These are phyloP conservation scores for Colletotrichum musicola DNA, from an alignment of 2,329 filamentous ascomycete genomes.

Conservation along the genomic window DNA sequence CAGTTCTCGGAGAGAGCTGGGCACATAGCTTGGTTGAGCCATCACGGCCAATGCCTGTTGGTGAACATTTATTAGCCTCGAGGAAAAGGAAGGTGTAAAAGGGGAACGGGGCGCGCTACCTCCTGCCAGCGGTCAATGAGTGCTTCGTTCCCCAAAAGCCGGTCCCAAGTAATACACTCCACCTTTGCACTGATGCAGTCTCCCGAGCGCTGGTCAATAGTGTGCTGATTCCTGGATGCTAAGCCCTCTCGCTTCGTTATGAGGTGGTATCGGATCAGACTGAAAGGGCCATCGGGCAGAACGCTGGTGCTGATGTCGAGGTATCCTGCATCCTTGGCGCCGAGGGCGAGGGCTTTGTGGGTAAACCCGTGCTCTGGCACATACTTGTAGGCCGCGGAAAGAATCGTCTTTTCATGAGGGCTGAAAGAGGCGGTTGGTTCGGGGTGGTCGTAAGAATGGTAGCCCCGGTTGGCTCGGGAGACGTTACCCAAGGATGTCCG, in stretches of 20 bases:
- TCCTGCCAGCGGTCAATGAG: slow-evolving; percentile 88
- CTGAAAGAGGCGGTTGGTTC: slow-evolving; percentile 72
- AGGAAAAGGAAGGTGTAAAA: neutral
- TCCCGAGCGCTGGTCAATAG: slow-evolving; percentile 52
- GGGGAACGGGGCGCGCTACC: slow-evolving; percentile 60
- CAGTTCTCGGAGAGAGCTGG: slow-evolving; percentile 82
- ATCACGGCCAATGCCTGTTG: slow-evolving; percentile 86
- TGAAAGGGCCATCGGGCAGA: slow-evolving; percentile 83
- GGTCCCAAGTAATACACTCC: slow-evolving; percentile 78
- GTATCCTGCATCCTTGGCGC: slow-evolving; percentile 87
- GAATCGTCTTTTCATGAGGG: slow-evolving; percentile 78
- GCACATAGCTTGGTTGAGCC: slow-evolving; percentile 84
- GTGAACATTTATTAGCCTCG: slow-evolving; percentile 1
- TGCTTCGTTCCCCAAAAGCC: slow-evolving; percentile 79
- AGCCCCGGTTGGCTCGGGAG: slow-evolving; percentile 53
- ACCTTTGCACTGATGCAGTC: slow-evolving; percentile 71
- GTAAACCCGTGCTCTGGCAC: slow-evolving; percentile 89
- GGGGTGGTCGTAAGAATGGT: slow-evolving; percentile 82
- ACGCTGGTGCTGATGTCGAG: slow-evolving; percentile 88
- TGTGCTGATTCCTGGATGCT: slow-evolving; percentile 51
- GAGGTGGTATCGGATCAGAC: slow-evolving; percentile 84
- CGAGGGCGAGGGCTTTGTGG: slow-evolving; percentile 76
- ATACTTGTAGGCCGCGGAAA: slow-evolving; percentile 83
- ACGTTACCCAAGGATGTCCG: neutral
- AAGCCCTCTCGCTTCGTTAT: slow-evolving; percentile 74